Conservation (phyloP, 140 eudicot genomes). For the Flaveria floridana region DNA sequence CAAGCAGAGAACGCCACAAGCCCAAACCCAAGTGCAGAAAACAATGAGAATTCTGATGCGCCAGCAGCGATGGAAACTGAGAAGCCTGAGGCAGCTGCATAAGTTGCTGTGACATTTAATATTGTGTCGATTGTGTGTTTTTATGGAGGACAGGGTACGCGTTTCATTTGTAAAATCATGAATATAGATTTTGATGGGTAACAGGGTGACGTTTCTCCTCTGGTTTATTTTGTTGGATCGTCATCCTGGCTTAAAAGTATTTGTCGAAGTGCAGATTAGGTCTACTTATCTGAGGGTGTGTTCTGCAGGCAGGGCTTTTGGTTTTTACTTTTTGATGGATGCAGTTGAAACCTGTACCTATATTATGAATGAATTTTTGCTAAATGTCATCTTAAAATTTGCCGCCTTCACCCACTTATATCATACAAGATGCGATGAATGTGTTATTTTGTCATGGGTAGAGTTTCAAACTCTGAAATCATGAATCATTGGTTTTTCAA, state of each 20-base stretch:
- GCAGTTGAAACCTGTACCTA: constrained; percentile 11
- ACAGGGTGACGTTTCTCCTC: too few species aligned
- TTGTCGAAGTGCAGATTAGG: not conserved
- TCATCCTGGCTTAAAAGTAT: constrained; percentile 19
- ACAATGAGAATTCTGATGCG: constrained; percentile 24
- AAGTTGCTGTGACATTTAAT: not conserved
- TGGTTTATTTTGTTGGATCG: not conserved
- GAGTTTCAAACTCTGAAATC: too few species aligned
- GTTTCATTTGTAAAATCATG: constrained; percentile 20
- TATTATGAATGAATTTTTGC: constrained; percentile 11
- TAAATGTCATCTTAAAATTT: too few species aligned
- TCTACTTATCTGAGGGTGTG: constrained; percentile 14
- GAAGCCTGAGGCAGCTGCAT: constrained; percentile 41
- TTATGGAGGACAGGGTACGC: constrained; percentile 16
- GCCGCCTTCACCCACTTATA: not conserved
- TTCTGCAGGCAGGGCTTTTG: not conserved
- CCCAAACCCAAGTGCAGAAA: constrained; percentile 26
- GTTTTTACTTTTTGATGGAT: constrained; percentile 7
- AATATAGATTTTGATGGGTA: constrained; percentile 33
- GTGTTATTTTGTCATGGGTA: not conserved
- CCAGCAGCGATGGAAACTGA: constrained; percentile 70
- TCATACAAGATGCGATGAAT: not conserved
- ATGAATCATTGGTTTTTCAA: too few species aligned
- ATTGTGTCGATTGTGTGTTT: not conserved
- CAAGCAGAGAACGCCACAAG: constrained; percentile 12